phyloP scores from a whole-genome alignment of 2,329 filamentous ascomycete genomes.

The Fusarium xyrophilum region DNA sequence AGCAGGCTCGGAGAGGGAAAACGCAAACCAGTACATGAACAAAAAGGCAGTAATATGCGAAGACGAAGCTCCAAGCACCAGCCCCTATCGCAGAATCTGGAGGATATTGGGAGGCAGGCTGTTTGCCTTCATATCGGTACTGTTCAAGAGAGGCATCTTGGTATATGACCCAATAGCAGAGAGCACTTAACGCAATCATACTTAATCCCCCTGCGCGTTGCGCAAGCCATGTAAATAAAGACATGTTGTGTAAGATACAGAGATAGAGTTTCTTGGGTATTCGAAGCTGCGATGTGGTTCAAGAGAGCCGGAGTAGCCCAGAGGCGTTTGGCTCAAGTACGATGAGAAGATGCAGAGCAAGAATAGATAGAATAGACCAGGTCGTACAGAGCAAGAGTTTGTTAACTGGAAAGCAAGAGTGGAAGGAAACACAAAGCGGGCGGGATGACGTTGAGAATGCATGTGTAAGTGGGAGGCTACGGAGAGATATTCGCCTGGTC shows the following conservation, averaged over 20 bases:
- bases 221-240: constrained; percentile 61
- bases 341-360: not conserved
- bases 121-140: constrained; percentile 54
- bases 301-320: not conserved
- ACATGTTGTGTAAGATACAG: constrained; percentile 49
- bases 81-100: constrained; percentile 49
- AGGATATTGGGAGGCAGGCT: constrained; percentile 45
- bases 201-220: constrained; percentile 62
- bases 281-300: not conserved
- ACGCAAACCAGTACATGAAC: constrained; percentile 69
- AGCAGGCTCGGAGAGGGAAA: constrained; percentile 69
- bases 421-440: not conserved
- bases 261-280: not conserved
- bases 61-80: constrained; percentile 60
- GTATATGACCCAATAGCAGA: constrained; percentile 64
- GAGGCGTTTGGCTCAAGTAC: not conserved
- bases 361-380: not conserved
- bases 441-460: not conserved
- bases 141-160: constrained; percentile 54
- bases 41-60: constrained; percentile 70
- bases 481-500: not conserved
- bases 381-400: not conserved
- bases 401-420: not conserved
- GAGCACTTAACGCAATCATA: constrained; percentile 56
- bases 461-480: constrained; percentile 10